A percentile compares a stretch with the other conserved stretches of the same genome.
phyloP scores from a whole-genome alignment of 108 stramenopile genomes.

The Nannochloropsis salina region DNA sequence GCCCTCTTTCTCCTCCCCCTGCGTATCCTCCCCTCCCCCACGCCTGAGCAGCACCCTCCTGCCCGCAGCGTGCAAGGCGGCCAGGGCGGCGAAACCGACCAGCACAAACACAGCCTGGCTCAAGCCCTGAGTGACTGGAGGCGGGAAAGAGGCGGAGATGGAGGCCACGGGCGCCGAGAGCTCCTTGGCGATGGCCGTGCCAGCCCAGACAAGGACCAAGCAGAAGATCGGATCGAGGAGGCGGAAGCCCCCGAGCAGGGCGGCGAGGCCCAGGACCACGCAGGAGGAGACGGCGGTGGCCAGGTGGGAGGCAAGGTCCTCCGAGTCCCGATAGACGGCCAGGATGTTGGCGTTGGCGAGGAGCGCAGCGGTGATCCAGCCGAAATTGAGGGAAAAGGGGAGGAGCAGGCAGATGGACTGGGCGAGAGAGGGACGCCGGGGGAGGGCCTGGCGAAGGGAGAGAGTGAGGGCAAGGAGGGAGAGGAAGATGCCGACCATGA shows the following conservation, averaged over 20 bases:
- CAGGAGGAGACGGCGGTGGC: not conserved
- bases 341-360: constrained; percentile 7
- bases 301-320: not conserved
- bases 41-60: not conserved
- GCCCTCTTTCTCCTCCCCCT: not conserved
- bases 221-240: not conserved
- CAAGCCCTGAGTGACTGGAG: not conserved
- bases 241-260: not conserved
- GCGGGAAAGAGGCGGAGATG: not conserved
- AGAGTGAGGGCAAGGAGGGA: not conserved
- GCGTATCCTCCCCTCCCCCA: not conserved
- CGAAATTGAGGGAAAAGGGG: constrained; percentile 17
- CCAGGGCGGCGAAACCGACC: not conserved
- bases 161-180: not conserved
- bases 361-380: constrained; percentile 1
- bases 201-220: not conserved
- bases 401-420: not conserved
- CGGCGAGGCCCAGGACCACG: not conserved
- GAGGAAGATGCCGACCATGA: constrained; percentile 1
- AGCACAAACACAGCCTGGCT: constrained; percentile 1
- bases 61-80: not conserved
- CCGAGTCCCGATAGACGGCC: not conserved
- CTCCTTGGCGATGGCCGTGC: not conserved
- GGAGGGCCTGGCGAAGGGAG: not conserved
- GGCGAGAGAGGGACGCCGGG: not conserved